A percentile compares a stretch with the other conserved stretches of the same genome.
phyloP scores from a whole-genome alignment of 1,284 basidiomycete species.

The Boletus mariae region DNA sequence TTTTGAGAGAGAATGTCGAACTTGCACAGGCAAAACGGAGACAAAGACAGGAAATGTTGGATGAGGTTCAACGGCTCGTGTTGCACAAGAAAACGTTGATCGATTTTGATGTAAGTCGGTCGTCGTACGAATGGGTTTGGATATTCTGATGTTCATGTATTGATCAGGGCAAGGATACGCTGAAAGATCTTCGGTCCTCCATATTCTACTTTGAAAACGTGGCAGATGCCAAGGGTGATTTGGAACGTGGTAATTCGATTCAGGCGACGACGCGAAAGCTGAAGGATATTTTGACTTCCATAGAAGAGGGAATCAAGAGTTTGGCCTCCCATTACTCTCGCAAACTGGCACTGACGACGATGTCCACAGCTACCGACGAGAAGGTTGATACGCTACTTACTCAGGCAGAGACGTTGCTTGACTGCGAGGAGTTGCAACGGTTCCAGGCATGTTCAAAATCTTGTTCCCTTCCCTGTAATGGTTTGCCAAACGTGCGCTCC shows the following conservation, averaged over 20 bases:
- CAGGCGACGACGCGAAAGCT: slow-evolving; percentile 46
- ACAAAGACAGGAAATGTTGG: slow-evolving; percentile 43
- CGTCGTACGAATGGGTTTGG: background rate
- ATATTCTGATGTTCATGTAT: slow-evolving; percentile 3
- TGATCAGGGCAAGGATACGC: slow-evolving; percentile 53
- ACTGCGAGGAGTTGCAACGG: slow-evolving; percentile 59
- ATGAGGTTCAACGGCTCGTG: slow-evolving; percentile 46
- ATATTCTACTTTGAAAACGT: slow-evolving; percentile 69
- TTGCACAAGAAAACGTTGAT: slow-evolving; percentile 47
- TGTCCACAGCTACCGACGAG: slow-evolving; percentile 47
- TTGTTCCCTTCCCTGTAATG: background rate
- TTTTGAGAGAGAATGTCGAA: slow-evolving; percentile 54
- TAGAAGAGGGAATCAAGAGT: slow-evolving; percentile 58
- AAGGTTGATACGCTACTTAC: slow-evolving; percentile 43
- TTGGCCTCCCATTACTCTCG: slow-evolving; percentile 9
- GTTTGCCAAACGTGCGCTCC: background rate
- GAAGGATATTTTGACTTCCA: slow-evolving; percentile 45
- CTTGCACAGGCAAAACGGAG: slow-evolving; percentile 47
- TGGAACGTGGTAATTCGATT: slow-evolving; percentile 44
- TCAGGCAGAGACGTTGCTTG: slow-evolving; percentile 45
- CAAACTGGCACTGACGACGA: background rate
- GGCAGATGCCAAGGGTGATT: slow-evolving; percentile 46
- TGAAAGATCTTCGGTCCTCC: slow-evolving; percentile 55
- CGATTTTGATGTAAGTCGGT: slow-evolving; percentile 48
- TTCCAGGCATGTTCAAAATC: slow-evolving; percentile 45